Percentiles rank a stretch among this genome's conserved stretches.
Evolutionary conservation across 345 rosid species (phyloP).

Genomic region (Toxicodendron radicans): DNA sequence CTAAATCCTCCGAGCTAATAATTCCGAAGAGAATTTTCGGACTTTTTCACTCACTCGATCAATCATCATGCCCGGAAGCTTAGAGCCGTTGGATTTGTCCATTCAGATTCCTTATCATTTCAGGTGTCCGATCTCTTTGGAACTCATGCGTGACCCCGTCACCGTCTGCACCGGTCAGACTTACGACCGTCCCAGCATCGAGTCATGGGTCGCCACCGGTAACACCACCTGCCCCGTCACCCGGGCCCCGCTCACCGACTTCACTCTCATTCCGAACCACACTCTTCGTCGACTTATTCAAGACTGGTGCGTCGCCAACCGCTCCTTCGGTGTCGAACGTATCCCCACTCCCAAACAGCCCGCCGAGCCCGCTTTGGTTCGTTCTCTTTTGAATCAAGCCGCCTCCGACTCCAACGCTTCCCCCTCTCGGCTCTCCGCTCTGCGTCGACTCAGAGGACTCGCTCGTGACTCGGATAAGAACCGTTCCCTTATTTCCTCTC

Average conservation of each 20-base stretch:
- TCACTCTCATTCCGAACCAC: constrained; percentile 92
- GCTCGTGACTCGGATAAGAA: constrained; percentile 92
- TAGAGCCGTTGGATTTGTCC: constrained; percentile 78
- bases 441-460: constrained; percentile 75
- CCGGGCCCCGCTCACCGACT: constrained; percentile 69
- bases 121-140: constrained; percentile 94
- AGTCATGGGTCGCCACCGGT: constrained; percentile 93
- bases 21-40: constrained; percentile 33
- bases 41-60: constrained; percentile 8
- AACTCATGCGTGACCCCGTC: constrained; percentile 97
- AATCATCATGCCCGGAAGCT: constrained; percentile 50
- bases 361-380: constrained; percentile 72
- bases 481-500: constrained; percentile 59
- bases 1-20: constrained; percentile 3
- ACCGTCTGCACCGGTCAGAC: constrained; percentile 92
- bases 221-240: constrained; percentile 94
- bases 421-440: constrained; percentile 63
- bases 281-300: constrained; percentile 97
- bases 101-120: constrained; percentile 88
- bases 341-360: constrained; percentile 98
- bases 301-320: constrained; percentile 95
- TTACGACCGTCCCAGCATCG: constrained; percentile 94
- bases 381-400: constrained; percentile 61
- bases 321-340: constrained; percentile 72
- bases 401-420: constrained; percentile 41